phyloP scores from a whole-genome alignment of 495 filamentous ascomycete genomes.

The Podospora tetraspora region DNA sequence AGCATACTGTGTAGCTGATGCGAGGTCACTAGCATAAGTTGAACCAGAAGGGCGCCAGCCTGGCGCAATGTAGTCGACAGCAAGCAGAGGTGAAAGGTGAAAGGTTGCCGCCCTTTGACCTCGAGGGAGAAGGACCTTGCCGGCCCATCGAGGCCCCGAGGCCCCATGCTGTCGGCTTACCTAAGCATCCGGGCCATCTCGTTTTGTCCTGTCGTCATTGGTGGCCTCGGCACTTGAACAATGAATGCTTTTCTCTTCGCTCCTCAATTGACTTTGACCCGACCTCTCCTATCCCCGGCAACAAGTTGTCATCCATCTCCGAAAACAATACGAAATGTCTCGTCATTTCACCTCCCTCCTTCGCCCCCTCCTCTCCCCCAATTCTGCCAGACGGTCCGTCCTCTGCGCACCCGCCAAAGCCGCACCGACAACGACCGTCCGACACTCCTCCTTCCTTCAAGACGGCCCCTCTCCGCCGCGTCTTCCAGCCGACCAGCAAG shows the following conservation, averaged over 20 bases:
- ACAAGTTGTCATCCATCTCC: neutral
- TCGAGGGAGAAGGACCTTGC: too few relatives aligned
- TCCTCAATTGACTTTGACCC: neutral
- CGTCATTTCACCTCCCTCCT: slow-evolving; percentile 12
- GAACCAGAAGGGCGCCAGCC: neutral
- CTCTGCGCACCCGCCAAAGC: neutral
- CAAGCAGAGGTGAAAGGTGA: too few relatives aligned
- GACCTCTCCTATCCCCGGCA: neutral
- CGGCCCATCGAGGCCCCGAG: too few relatives aligned
- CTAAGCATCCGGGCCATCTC: neutral
- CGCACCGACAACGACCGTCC: neutral
- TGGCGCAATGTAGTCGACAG: neutral
- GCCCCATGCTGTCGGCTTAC: neutral
- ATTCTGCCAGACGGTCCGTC: neutral
- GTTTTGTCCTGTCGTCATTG: neutral
- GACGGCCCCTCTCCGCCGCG: slow-evolving; percentile 67
- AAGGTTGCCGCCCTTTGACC: too few relatives aligned
- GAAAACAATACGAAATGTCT: slow-evolving; percentile 16
- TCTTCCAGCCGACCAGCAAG: slow-evolving; percentile 82
- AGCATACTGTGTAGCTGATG: neutral
- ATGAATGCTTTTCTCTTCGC: neutral
- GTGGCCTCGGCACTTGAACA: neutral
- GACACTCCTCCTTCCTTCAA: slow-evolving; percentile 32
- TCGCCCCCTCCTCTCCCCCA: slow-evolving; percentile 5
- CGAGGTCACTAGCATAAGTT: neutral